These are phyloP conservation scores for Bifiguratus adelaidae DNA, from an alignment of 192 early-diverging fungal genomes.

Conservation along the genomic window DNA sequence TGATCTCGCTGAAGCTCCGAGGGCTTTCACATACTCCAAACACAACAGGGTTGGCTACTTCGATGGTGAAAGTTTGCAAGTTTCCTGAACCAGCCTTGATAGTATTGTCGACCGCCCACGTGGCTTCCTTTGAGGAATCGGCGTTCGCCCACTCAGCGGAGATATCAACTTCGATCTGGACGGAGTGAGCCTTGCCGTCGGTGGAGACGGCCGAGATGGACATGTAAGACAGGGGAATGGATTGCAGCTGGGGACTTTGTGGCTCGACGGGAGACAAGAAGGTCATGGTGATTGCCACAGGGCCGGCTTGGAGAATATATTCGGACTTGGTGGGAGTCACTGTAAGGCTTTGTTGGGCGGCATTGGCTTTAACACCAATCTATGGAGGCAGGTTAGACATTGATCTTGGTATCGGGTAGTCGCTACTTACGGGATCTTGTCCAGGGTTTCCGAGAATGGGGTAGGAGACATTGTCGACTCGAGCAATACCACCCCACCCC, in stretches of 20 bases:
- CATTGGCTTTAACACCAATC: too few relatives aligned
- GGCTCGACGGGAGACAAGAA: constrained; percentile 3
- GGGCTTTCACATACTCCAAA: too few relatives aligned
- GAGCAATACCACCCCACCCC: constrained; percentile 1
- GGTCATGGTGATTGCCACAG: background rate
- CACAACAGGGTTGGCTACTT: background rate
- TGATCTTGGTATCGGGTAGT: too few relatives aligned
- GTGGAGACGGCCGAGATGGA: background rate
- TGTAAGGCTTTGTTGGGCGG: background rate
- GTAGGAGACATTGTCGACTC: background rate
- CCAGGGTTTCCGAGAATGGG: background rate
- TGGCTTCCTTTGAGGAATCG: background rate
- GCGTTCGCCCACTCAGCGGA: constrained; percentile 2
- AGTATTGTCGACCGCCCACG: background rate
- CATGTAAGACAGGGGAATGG: constrained; percentile 1
- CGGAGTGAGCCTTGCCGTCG: constrained; percentile 2
- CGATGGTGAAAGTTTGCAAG: background rate
- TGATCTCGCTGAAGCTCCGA: too few relatives aligned
- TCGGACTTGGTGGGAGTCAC: constrained; percentile 1
- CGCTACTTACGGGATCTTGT: too few relatives aligned
- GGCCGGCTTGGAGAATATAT: background rate
- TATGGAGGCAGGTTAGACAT: too few relatives aligned
- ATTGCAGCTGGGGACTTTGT: background rate
- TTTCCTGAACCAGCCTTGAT: too few relatives aligned
- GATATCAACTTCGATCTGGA: constrained; percentile 1